Evolutionary conservation across 257 asterid species (phyloP), one percentile per base, ranked within the genome.

Genomic region (Schizonepeta tenuifolia): DNA sequence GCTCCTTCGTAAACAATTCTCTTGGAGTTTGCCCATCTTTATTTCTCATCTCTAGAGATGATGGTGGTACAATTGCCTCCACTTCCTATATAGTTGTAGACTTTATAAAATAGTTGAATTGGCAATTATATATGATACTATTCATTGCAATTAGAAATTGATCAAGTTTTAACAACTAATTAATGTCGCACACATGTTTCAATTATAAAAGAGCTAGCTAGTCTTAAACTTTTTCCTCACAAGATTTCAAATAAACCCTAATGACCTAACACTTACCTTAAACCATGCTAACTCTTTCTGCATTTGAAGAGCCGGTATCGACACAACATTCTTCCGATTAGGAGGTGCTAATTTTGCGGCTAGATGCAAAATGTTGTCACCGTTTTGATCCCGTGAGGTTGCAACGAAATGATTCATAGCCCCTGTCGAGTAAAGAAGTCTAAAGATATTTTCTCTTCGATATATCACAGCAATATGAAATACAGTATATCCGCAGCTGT

Each of bases 381-480:
- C 73, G 2, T 69, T 35, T 20, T 20, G 5, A 7, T 69, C 64
- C 4, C 21, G 35, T 11, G 73, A 12, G 22, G 5, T 12, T 18
- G 50, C 22, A 3, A 50, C 38, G 1, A 51, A 67, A 35, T 67
- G 8, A 3, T 50, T 67, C 35, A 10, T 33, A 17, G 12, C 44
- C 0, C 62, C 35, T 0, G 9, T 6, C 5, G 14, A 15, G 6
- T 67, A 2, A 1, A 67, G 18, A 7, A 50, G 72, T 0, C 15
- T 12, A 31, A 78, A 74, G 2, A 74, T 65, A 0, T 17, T 41
- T 11, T 69, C 74, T 21, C 41, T 75, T 33, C 77, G 63, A 28
- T 69, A 11, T 8, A 62, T 5, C 1, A 74, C 70, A 21, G 77
- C 79, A n/a, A 38, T 1, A 15, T 58, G 65, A 8, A 58, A 58